Evolutionary conservation across 2,329 filamentous ascomycete species (phyloP), one percentile per base, ranked within the genome.

Genomic region (Periconia sp.): DNA sequence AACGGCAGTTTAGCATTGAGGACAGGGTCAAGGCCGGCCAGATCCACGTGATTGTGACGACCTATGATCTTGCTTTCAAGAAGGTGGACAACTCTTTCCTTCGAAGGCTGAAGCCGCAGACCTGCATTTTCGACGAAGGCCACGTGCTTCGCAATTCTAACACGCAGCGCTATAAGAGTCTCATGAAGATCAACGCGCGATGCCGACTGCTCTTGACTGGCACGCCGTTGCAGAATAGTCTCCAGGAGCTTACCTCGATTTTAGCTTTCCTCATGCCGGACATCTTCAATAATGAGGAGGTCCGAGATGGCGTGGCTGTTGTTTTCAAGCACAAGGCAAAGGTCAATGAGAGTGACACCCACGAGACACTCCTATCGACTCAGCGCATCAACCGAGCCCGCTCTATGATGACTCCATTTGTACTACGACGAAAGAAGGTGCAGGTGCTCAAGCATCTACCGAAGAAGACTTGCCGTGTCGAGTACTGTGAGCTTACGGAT

Each of bases 261-360:
- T 81, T 99, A 10, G 89, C 87, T n/a, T 97, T 99, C 65, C 91
- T 99, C 60, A 87, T 97, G 69, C 94, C 94, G 0, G 74, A 82
- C 6, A 80, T 97, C 24, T 99, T 99, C 67, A 77, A 82, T 8
- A 52, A 48, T 35, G 81, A 86, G 24, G 84, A 87, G 51, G 56
- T 69, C 4, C 84, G 87, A 57, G 85, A 94, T 7, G 84, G 92
- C 48, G 79, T 99, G n/a, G 79, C 87, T 43, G 87, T 85, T 38
- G 87, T 97, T 34, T 99, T 99, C 73, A 90, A 89, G 55, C 88
- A 95, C 65, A 96, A 95, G 62, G 89, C 92, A 10, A 92, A 88
- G 39, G 88, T 91, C 15, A 86, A 85, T 25, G 88, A 92, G 57
- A 82, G 87, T 16, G 77, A 80, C 11, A 63, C 63, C 5, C 82